Evolutionary conservation across 2,329 filamentous ascomycete genomes (phyloP), one percentile per base, ranked within the genome.

Genomic region (Biscogniauxia sp.): DNA sequence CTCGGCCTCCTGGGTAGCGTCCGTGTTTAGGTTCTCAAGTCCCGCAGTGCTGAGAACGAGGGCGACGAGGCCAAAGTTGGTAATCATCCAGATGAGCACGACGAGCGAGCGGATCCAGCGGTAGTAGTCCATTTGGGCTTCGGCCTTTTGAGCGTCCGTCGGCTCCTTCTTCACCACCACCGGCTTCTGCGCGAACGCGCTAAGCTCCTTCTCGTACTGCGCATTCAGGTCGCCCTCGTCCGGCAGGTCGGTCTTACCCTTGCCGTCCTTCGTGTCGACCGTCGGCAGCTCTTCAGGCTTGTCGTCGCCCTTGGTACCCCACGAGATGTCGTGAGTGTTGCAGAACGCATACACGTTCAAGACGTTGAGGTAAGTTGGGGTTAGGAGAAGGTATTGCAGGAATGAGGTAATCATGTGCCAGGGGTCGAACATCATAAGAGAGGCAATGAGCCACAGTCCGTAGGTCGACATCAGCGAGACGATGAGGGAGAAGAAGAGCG

Each of bases 371-470:
- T 97, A 99, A 0, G 93, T 97, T 0, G 95, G 95, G 0, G 93
- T 97, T 60, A 99, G 84, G 51, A 98, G 86, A 69, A 98, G 88
- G 76, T 99, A 99, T 84, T 98, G 95, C 54, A 93, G 76, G 76
- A 98, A 92, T 60, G 90, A 88, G n/a, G 95, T 98, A 75, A 97
- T 84, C 93, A 99, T 98, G 79, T 99, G 95, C 94, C 95, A 99
- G 3, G 95, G 95, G 75, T 99, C 95, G 76, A 98, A 88, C 88
- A 98, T 98, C 68, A 99, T 82, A 66, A 99, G 82, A 8, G 93
- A 97, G 0, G 92, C 90, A 55, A 99, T 78, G 61, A 98, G 84
- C 90, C 93, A 99, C 71, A 99, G 88, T 64, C 96, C 84, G 74
- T 95, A 99, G 0, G 95, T 99, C 11, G 93, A 95, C 70, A 91